A percentile compares a stretch with the other conserved stretches of the same genome.
Conservation (phyloP, 257 asterid genomes). For the Jasminum sambac region DNA sequence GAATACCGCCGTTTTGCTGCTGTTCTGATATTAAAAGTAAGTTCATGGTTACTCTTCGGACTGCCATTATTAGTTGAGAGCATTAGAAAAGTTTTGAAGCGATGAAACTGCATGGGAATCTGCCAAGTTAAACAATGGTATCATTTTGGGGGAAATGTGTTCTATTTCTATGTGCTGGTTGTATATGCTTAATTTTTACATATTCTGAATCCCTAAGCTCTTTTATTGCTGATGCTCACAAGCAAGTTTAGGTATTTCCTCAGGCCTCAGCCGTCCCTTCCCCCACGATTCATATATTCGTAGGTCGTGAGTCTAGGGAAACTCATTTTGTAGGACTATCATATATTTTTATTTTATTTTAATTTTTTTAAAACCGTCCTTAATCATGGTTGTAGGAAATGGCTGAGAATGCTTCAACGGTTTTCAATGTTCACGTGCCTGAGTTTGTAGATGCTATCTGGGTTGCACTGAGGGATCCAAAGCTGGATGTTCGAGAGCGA, state of each 20-base stretch:
- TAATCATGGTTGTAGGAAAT: slow-evolving; percentile 66
- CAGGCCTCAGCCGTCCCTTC: not conserved
- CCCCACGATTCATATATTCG: not conserved
- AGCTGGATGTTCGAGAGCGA: slow-evolving; percentile 80
- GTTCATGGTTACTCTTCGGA: slow-evolving; percentile 21
- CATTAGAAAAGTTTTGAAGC: slow-evolving; percentile 11
- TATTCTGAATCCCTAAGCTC: not conserved
- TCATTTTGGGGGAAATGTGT: not conserved
- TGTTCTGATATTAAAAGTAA: slow-evolving; percentile 85
- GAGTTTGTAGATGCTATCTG: slow-evolving; percentile 98
- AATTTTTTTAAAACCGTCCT: too few relatives aligned
- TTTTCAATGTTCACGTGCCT: slow-evolving; percentile 93
- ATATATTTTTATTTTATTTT: too few relatives aligned
- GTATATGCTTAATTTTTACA: not conserved
- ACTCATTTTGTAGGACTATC: not conserved
- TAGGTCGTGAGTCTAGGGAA: not conserved
- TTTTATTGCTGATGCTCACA: not conserved
- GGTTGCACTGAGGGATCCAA: slow-evolving; percentile 97
- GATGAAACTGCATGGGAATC: slow-evolving; percentile 13
- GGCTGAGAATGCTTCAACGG: slow-evolving; percentile 99
- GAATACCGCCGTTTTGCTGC: slow-evolving; percentile 97
- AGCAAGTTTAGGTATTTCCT: not conserved
- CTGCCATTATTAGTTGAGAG: slow-evolving; percentile 13
- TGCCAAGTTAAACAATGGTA: slow-evolving; percentile 9
- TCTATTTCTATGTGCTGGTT: not conserved